Evolutionary conservation across 2,329 filamentous ascomycete genomes (phyloP).

Genomic region (Claviceps sp.): DNA sequence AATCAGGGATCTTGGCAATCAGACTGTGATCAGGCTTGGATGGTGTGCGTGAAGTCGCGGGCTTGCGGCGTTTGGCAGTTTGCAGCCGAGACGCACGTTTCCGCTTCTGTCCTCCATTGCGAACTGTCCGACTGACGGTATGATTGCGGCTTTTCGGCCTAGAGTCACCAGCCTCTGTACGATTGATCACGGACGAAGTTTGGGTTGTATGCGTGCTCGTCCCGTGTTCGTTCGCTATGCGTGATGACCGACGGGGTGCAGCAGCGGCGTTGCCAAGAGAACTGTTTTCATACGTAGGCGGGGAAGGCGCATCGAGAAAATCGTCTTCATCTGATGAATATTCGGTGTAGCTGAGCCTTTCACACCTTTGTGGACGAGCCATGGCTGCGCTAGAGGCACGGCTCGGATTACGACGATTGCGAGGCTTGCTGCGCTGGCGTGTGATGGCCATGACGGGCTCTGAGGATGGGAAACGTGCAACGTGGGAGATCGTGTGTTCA

Average conservation of each 20-base stretch:
- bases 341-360: slow-evolving; percentile 5
- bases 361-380: slow-evolving; percentile 3
- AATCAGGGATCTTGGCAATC: slow-evolving; percentile 32
- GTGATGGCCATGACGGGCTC: slow-evolving; percentile 15
- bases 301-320: neutral
- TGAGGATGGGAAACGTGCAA: neutral
- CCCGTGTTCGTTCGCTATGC: neutral
- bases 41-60: neutral
- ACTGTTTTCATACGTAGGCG: neutral
- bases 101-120: slow-evolving; percentile 10
- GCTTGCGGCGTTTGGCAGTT: slow-evolving; percentile 8
- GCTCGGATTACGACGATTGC: slow-evolving; percentile 13
- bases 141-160: neutral
- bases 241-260: slow-evolving; percentile 1
- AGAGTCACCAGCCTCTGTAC: too few relatives aligned
- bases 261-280: neutral
- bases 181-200: neutral
- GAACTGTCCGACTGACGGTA: neutral
- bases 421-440: neutral
- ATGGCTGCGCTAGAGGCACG: slow-evolving; percentile 8
- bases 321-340: slow-evolving; percentile 1
- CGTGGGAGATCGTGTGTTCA: too few relatives aligned
- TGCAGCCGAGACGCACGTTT: slow-evolving; percentile 5
- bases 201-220: neutral
- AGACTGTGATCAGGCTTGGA: slow-evolving; percentile 2